Percentiles rank a stretch among this genome's conserved stretches.
These are phyloP conservation scores for Circinella minor DNA, from an alignment of 371 early-diverging fungal genomes.

Conservation along the genomic window DNA sequence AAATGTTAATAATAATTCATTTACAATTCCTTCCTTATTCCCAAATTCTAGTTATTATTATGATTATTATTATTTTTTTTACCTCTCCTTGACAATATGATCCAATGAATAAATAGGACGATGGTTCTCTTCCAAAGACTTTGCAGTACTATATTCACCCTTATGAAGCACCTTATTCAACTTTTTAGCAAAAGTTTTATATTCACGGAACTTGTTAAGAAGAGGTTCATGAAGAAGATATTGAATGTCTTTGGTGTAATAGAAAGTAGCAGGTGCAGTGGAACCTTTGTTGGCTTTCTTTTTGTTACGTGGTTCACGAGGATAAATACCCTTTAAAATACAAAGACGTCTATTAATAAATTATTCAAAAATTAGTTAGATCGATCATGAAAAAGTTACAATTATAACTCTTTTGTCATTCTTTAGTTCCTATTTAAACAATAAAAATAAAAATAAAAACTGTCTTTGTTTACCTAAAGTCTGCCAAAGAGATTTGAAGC, in stretches of 20 bases:
- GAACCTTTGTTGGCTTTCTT: slow-evolving; percentile 95
- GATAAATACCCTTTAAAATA: slow-evolving; percentile 98
- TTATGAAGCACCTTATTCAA: slow-evolving; percentile 86
- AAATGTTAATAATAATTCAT: too few relatives aligned
- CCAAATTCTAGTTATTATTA: background rate
- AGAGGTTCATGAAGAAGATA: slow-evolving; percentile 93
- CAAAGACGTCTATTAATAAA: slow-evolving; percentile 82
- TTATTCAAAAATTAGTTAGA: background rate
- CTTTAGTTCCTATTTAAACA: background rate
- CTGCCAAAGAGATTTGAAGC: slow-evolving; percentile 92
- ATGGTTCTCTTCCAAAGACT: slow-evolving; percentile 69
- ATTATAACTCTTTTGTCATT: background rate
- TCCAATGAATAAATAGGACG: slow-evolving; percentile 86
- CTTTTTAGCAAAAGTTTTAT: slow-evolving; percentile 85
- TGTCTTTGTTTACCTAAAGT: slow-evolving; percentile 77
- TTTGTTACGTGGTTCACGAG: slow-evolving; percentile 93
- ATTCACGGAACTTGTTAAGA: slow-evolving; percentile 87
- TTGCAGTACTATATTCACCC: slow-evolving; percentile 77
- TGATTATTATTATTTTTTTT: background rate
- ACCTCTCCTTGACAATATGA: slow-evolving; percentile 94
- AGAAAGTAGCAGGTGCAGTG: slow-evolving; percentile 87
- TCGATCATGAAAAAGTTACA: background rate
- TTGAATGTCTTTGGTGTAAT: slow-evolving; percentile 95
- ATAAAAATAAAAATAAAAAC: background rate
- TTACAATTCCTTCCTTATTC: too few relatives aligned